These are phyloP conservation scores for Ramularia collo-cygni DNA, from an alignment of 2,329 filamentous ascomycete genomes.

Conservation along the genomic window DNA sequence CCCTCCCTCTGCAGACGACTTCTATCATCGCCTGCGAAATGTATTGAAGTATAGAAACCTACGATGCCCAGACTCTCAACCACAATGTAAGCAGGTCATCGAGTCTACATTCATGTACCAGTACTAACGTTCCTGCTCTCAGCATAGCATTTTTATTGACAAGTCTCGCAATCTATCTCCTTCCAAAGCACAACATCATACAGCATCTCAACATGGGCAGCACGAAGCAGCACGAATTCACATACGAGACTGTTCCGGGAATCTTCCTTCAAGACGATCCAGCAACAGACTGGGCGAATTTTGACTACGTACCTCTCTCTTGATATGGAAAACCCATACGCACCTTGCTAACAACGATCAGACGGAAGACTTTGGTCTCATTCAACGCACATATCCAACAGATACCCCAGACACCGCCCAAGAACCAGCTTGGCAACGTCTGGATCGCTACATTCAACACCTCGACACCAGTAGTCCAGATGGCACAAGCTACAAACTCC, in stretches of 20 bases:
- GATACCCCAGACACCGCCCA: constrained; percentile 23
- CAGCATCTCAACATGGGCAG: too few species aligned
- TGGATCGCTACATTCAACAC: constrained; percentile 50
- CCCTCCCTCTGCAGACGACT: too few species aligned
- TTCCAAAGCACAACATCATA: too few species aligned
- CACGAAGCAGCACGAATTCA: constrained; percentile 4
- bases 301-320: constrained; percentile 40
- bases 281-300: constrained; percentile 39
- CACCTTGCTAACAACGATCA: constrained; percentile 4
- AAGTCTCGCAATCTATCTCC: too few species aligned
- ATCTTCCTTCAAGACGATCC: constrained; percentile 48
- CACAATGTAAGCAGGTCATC: too few species aligned
- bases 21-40: too few species aligned
- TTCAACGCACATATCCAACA: constrained; percentile 36
- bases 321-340: not conserved
- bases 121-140: too few species aligned
- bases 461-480: constrained; percentile 42
- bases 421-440: constrained; percentile 57
- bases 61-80: too few species aligned
- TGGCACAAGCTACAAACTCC: constrained; percentile 55
- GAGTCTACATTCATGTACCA: too few species aligned
- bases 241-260: constrained; percentile 36
- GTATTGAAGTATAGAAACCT: too few species aligned
- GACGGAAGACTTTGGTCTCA: constrained; percentile 41
- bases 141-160: too few species aligned